Percentiles rank a stretch among this genome's conserved stretches.
Conservation (phyloP, 2,329 filamentous ascomycete species). For the Rutstroemia sp. region DNA sequence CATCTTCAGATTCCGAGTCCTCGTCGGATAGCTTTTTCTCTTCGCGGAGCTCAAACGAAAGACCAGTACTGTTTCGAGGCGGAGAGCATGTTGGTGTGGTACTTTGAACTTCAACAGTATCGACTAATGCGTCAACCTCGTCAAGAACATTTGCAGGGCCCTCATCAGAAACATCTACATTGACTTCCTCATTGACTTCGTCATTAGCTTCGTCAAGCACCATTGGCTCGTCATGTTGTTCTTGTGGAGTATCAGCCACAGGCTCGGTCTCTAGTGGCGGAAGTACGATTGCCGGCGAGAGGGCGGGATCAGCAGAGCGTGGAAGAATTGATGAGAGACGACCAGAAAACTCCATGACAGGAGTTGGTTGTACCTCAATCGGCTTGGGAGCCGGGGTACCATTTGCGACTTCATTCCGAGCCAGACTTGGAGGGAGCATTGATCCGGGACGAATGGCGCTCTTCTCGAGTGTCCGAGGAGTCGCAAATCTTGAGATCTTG, state of each 20-base stretch:
- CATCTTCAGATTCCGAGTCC: constrained; percentile 50
- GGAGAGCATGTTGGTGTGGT: constrained; percentile 23
- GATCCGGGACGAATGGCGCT: constrained; percentile 19
- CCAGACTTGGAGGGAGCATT: constrained; percentile 16
- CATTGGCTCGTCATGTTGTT: constrained; percentile 11
- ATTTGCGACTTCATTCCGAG: background rate
- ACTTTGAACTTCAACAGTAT: constrained; percentile 10
- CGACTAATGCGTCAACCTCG: constrained; percentile 7
- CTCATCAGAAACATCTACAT: no score
- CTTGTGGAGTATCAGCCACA: background rate
- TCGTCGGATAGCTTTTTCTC: constrained; percentile 37
- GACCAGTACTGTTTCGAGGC: constrained; percentile 13
- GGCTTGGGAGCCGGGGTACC: constrained; percentile 3
- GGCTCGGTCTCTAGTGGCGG: constrained; percentile 12
- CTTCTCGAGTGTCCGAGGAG: constrained; percentile 24
- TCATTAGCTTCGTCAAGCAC: constrained; percentile 3
- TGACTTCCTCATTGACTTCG: no score
- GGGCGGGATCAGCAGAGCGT: constrained; percentile 26
- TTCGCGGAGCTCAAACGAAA: constrained; percentile 38
- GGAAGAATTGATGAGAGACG: constrained; percentile 35
- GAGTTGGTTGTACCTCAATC: background rate
- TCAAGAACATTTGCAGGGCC: no score
- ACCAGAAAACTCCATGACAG: constrained; percentile 29
- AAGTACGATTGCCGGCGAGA: constrained; percentile 8
- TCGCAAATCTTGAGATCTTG: constrained; percentile 27